These are phyloP conservation scores for Lecanoromycetidae sp. DNA, from an alignment of 2,329 filamentous ascomycete genomes.

Conservation along the genomic window DNA sequence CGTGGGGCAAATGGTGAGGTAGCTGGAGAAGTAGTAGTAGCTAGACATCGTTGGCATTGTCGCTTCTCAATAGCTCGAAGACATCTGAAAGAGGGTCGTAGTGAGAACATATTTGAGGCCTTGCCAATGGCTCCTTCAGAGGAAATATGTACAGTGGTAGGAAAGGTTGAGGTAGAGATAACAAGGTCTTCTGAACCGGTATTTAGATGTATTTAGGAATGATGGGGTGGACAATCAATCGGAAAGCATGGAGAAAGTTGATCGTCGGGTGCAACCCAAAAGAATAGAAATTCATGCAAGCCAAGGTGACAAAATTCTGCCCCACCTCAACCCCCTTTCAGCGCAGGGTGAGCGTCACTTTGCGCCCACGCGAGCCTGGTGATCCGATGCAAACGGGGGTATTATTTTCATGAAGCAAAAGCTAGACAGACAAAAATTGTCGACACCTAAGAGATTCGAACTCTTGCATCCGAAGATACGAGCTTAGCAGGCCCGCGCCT, in stretches of 20 bases:
- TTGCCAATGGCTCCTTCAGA: background rate
- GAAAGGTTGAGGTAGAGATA: background rate
- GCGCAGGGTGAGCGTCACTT: too few species aligned
- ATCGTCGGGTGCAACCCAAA: background rate
- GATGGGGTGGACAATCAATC: background rate
- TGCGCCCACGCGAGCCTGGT: too few species aligned
- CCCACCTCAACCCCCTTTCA: too few species aligned
- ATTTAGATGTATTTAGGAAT: too few species aligned
- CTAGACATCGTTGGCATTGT: background rate
- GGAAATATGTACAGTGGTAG: too few species aligned
- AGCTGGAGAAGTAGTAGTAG: constrained; percentile 22
- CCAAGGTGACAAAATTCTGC: too few species aligned
- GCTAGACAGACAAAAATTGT: too few species aligned
- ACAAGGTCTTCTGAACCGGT: background rate
- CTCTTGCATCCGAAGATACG: too few species aligned
- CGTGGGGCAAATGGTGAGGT: constrained; percentile 55
- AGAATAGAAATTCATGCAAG: background rate
- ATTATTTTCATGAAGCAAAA: too few species aligned
- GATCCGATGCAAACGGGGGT: too few species aligned
- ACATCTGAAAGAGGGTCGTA: background rate
- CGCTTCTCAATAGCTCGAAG: constrained; percentile 1
- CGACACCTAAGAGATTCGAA: too few species aligned
- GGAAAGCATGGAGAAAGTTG: background rate
- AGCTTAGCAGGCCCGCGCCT: too few species aligned
- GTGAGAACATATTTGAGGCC: background rate